A percentile compares a stretch with the other conserved stretches of the same genome.
Evolutionary conservation across 2,329 filamentous ascomycete genomes (phyloP).

Genomic region (Helotiales sp.): DNA sequence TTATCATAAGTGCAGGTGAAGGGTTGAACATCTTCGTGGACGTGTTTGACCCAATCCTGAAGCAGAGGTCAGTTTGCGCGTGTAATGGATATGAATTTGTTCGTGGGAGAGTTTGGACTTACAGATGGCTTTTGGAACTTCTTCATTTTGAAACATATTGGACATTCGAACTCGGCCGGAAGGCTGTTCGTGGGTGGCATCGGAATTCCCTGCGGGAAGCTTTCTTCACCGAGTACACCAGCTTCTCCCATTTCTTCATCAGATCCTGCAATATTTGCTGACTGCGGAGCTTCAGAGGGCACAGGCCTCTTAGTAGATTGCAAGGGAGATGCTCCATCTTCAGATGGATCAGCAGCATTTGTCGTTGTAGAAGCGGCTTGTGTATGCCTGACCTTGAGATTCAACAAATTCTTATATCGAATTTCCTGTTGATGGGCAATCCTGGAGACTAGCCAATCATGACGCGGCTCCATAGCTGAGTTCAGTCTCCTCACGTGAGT

Average conservation of each 20-base stretch:
- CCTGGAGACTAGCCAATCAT: slow-evolving; percentile 70
- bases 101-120: too few relatives aligned
- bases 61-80: too few relatives aligned
- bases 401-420: slow-evolving; percentile 76
- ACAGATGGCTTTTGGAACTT: slow-evolving; percentile 88
- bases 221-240: slow-evolving; percentile 69
- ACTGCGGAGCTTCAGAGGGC: too few relatives aligned
- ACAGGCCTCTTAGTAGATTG: too few relatives aligned
- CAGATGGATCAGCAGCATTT: slow-evolving; percentile 58
- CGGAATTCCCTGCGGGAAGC: slow-evolving; percentile 78
- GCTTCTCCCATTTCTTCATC: too few relatives aligned
- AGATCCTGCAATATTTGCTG: too few relatives aligned
- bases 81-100: too few relatives aligned
- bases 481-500: not conserved
- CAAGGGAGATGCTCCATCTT: too few relatives aligned
- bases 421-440: slow-evolving; percentile 75
- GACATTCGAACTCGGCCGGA: slow-evolving; percentile 87
- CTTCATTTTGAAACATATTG: slow-evolving; percentile 81
- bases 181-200: slow-evolving; percentile 74
- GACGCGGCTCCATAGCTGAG: slow-evolving; percentile 38
- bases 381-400: slow-evolving; percentile 68
- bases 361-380: slow-evolving; percentile 58
- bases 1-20: slow-evolving; percentile 89
- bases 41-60: slow-evolving; percentile 96
- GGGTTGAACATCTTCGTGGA: slow-evolving; percentile 89